Conservation (phyloP, 768 basidiomycete species). For the Collybia nuda region DNA sequence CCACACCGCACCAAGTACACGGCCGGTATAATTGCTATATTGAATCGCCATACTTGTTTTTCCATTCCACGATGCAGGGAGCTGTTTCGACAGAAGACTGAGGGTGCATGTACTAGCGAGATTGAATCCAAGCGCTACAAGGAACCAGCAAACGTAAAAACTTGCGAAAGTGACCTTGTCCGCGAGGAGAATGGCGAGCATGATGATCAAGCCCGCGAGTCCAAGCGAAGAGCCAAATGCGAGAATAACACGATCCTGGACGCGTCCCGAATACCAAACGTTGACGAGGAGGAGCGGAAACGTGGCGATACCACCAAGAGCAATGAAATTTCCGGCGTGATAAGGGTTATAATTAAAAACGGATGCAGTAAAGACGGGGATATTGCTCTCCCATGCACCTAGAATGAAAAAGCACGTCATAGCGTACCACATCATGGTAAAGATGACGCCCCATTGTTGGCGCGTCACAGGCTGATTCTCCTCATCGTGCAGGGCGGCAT, state of each 20-base stretch:
- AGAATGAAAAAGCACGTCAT: constrained; percentile 64
- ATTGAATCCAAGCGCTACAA: constrained; percentile 69
- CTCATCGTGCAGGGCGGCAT: constrained; percentile 1
- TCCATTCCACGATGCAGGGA: constrained; percentile 58
- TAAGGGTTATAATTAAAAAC: constrained; percentile 43
- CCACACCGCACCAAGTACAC: constrained; percentile 61
- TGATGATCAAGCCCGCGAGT: constrained; percentile 9
- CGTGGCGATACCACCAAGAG: constrained; percentile 44
- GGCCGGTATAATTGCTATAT: constrained; percentile 62
- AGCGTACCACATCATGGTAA: constrained; percentile 57
- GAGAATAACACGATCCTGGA: constrained; percentile 49
- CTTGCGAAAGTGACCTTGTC: constrained; percentile 41
- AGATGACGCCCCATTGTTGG: constrained; percentile 45
- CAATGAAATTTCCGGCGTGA: constrained; percentile 47
- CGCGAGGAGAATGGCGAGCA: constrained; percentile 5
- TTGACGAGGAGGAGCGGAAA: constrained; percentile 53
- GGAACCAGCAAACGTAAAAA: constrained; percentile 48
- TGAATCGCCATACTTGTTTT: constrained; percentile 56
- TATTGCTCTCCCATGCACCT: constrained; percentile 58
- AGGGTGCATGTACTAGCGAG: constrained; percentile 66
- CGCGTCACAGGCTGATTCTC: no score
- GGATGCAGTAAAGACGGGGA: constrained; percentile 45
- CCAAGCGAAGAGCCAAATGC: constrained; percentile 30
- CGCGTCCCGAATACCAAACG: constrained; percentile 39
- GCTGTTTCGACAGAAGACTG: constrained; percentile 63